Percentiles rank a stretch among this genome's conserved stretches.
Evolutionary conservation across 2,329 filamentous ascomycete species (phyloP).

Genomic region (Sarocladium kiliense): DNA sequence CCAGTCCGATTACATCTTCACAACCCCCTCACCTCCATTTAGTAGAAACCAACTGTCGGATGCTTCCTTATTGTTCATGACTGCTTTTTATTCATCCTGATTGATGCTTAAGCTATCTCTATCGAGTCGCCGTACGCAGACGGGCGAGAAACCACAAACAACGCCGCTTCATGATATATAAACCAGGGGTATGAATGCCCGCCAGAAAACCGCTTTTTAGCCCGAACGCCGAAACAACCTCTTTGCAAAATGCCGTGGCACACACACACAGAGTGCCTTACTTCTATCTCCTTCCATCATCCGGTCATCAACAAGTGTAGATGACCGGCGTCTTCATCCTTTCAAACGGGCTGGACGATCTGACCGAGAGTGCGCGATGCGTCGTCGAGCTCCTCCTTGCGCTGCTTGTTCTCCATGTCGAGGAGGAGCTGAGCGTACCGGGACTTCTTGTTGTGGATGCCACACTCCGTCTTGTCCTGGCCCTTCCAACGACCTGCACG

Average conservation of each 20-base stretch:
- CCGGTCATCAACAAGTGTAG: background rate
- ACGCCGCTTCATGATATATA: slow-evolving; percentile 7
- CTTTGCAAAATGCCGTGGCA: background rate
- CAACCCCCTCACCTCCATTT: too few species aligned
- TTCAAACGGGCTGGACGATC: slow-evolving; percentile 12
- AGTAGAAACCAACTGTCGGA: too few species aligned
- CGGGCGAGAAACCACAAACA: background rate
- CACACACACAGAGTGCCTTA: too few species aligned
- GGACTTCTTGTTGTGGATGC: slow-evolving; percentile 96
- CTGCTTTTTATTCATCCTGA: background rate
- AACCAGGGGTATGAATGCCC: slow-evolving; percentile 7
- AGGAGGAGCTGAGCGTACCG: slow-evolving; percentile 82
- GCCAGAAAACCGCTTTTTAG: slow-evolving; percentile 5
- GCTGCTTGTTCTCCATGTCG: slow-evolving; percentile 65
- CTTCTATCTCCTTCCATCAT: background rate
- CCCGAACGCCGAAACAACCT: slow-evolving; percentile 1
- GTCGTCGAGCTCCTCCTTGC: slow-evolving; percentile 34
- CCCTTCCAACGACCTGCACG: slow-evolving; percentile 96
- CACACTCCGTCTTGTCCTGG: slow-evolving; percentile 91
- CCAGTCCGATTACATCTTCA: too few species aligned
- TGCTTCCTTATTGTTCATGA: background rate
- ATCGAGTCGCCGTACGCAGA: background rate
- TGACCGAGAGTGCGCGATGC: slow-evolving; percentile 17
- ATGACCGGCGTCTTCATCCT: background rate
- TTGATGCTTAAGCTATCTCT: slow-evolving; percentile 3